Conservation (phyloP, 805 yeast genomes). For the Saturnispora sanitii region DNA sequence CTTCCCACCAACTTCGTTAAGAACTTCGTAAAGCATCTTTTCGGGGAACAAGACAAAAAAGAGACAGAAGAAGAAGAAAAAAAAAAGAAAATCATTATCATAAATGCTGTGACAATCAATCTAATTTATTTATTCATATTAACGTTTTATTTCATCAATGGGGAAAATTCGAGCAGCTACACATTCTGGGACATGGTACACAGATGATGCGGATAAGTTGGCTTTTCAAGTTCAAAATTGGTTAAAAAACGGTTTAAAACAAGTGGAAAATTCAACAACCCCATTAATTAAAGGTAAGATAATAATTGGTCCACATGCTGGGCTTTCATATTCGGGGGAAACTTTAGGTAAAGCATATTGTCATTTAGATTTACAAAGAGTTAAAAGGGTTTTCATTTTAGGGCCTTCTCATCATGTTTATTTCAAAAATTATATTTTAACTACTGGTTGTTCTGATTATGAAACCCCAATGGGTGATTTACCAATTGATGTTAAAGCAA, state of each 20-base stretch:
- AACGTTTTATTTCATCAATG: too few species aligned
- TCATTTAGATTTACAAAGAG: conserved; percentile 49
- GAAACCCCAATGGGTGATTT: conserved; percentile 80
- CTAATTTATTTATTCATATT: too few species aligned
- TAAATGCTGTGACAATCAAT: too few species aligned
- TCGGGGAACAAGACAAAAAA: too few species aligned
- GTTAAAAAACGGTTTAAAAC: conserved; percentile 27
- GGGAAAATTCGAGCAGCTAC: conserved; percentile 39
- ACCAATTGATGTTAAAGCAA: conserved; percentile 47
- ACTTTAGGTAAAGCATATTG: conserved; percentile 70
- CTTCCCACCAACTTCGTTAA: background rate
- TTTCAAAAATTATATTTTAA: conserved; percentile 48
- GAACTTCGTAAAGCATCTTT: too few species aligned
- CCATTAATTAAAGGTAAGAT: conserved; percentile 30
- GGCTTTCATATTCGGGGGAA: conserved; percentile 72
- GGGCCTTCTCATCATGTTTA: conserved; percentile 94
- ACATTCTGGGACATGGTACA: conserved; percentile 91
- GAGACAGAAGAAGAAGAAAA: too few species aligned
- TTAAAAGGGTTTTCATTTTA: conserved; percentile 61
- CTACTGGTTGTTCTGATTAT: conserved; percentile 44
- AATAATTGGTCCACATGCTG: conserved; percentile 78
- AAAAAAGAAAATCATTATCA: too few species aligned
- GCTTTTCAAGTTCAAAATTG: conserved; percentile 40
- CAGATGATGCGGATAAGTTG: conserved; percentile 35
- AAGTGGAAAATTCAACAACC: conserved; percentile 11